Conservation (phyloP, 2,329 filamentous ascomycete genomes). For the Colletotrichum sansevieriae region DNA sequence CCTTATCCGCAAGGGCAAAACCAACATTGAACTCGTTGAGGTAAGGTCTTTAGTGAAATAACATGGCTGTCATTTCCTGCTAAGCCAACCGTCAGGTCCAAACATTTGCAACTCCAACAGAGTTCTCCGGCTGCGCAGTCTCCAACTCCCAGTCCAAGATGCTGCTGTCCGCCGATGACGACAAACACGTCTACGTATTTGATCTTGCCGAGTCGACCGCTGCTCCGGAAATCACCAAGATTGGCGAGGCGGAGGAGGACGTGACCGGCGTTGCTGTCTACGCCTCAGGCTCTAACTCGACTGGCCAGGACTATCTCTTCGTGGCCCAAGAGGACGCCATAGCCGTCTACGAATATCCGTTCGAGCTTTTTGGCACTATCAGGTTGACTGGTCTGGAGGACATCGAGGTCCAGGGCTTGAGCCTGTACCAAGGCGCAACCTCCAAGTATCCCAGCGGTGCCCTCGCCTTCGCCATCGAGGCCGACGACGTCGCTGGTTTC, state of each 20-base stretch:
- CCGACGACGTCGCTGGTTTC: conserved; percentile 54
- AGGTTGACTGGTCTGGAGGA: conserved; percentile 54
- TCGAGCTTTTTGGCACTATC: conserved; percentile 53
- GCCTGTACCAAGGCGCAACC: conserved; percentile 55
- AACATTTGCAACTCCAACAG: conserved; percentile 56
- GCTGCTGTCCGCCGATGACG: conserved; percentile 56
- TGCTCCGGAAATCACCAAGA: conserved; percentile 50
- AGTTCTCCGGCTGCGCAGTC: conserved; percentile 58
- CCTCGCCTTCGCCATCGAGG: conserved; percentile 57
- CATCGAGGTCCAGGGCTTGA: conserved; percentile 58
- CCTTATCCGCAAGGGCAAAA: conserved; percentile 50
- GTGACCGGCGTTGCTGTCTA: conserved; percentile 60
- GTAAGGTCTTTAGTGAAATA: conserved; percentile 32
- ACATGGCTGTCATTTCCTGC: background rate
- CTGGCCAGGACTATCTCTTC: conserved; percentile 54
- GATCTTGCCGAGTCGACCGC: conserved; percentile 54
- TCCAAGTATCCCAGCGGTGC: conserved; percentile 53
- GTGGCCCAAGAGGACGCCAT: conserved; percentile 55
- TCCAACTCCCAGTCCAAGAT: conserved; percentile 52
- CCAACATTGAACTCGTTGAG: conserved; percentile 54
- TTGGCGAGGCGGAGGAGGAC: conserved; percentile 53
- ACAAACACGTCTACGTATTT: conserved; percentile 54
- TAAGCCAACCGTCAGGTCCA: conserved; percentile 50
- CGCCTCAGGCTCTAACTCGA: conserved; percentile 47
- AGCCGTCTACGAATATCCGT: conserved; percentile 53